Percentiles rank a stretch among this genome's conserved stretches.
Conservation (phyloP, 352 stramenopile genomes). For the Phytophthora chlamydospora region DNA sequence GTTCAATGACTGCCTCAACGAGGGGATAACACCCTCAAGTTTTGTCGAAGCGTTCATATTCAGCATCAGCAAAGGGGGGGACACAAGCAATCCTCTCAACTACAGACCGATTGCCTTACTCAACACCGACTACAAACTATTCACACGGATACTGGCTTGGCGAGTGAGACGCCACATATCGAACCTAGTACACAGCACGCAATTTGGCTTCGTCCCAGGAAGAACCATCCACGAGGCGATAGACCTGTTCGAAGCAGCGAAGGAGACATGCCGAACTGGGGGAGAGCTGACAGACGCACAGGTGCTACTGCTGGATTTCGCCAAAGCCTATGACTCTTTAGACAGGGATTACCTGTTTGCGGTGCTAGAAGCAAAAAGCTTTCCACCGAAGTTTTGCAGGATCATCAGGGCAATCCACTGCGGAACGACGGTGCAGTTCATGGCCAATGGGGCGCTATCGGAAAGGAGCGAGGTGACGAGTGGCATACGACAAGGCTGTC, state of each 20-base stretch:
- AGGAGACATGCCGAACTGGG: background rate
- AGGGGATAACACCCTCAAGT: background rate
- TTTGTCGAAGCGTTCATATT: background rate
- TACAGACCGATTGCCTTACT: conserved; percentile 15
- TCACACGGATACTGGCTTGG: conserved; percentile 8
- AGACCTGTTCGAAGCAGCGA: conserved; percentile 5
- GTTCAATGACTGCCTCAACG: background rate
- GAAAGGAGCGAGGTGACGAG: background rate
- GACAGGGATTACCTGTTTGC: background rate
- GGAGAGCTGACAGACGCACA: background rate
- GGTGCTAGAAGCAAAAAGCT: background rate
- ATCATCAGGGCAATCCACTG: background rate
- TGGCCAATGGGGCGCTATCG: background rate
- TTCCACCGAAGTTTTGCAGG: background rate
- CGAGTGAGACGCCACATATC: background rate
- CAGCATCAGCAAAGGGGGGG: background rate
- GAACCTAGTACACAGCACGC: background rate
- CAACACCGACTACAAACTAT: conserved; percentile 18
- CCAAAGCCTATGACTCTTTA: conserved; percentile 1
- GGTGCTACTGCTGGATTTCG: conserved; percentile 6
- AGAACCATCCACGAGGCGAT: conserved; percentile 13
- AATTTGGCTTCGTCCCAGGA: conserved; percentile 3
- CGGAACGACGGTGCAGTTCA: background rate
- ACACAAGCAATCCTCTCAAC: background rate
- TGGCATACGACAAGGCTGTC: conserved; percentile 8